phyloP scores from a whole-genome alignment of 2,329 filamentous ascomycete genomes.

The Apiospora kogelbergensis region DNA sequence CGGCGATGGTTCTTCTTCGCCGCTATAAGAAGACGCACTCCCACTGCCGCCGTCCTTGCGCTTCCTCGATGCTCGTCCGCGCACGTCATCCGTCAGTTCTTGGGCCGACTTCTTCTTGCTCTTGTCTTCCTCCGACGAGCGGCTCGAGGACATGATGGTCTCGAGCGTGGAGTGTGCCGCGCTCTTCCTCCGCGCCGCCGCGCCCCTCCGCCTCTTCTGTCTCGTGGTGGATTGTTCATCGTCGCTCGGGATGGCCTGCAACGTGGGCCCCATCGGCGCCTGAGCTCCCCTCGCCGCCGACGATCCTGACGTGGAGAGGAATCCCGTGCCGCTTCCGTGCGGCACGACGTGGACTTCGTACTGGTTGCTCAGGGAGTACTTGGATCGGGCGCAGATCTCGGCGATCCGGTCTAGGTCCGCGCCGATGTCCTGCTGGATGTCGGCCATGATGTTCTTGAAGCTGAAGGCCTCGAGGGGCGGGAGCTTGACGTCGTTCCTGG shows the following conservation, averaged over 20 bases:
- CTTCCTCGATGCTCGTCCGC: slow-evolving; percentile 46
- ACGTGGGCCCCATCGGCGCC: slow-evolving; percentile 47
- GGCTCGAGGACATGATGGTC: slow-evolving; percentile 66
- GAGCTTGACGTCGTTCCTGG: slow-evolving; percentile 41
- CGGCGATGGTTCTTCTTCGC: slow-evolving; percentile 20
- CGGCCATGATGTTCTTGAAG: slow-evolving; percentile 64
- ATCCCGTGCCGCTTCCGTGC: slow-evolving; percentile 56
- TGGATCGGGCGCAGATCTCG: slow-evolving; percentile 65
- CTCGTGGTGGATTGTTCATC: slow-evolving; percentile 47
- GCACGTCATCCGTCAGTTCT: slow-evolving; percentile 55
- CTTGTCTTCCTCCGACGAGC: slow-evolving; percentile 63
- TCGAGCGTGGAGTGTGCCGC: slow-evolving; percentile 62
- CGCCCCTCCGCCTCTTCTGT: slow-evolving; percentile 41
- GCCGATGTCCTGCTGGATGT: slow-evolving; percentile 53
- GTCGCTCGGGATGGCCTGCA: slow-evolving; percentile 58
- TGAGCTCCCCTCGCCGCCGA: slow-evolving; percentile 24
- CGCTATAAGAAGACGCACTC: slow-evolving; percentile 31
- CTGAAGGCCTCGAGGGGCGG: slow-evolving; percentile 64
- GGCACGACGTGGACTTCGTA: slow-evolving; percentile 66
- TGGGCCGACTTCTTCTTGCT: slow-evolving; percentile 59
- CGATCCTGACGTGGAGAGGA: slow-evolving; percentile 33
- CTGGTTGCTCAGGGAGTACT: slow-evolving; percentile 65
- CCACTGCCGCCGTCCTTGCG: slow-evolving; percentile 20
- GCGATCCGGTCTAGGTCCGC: slow-evolving; percentile 64
- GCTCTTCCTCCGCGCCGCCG: slow-evolving; percentile 44